These are phyloP conservation scores for Cercospora sp. DNA, from an alignment of 2,329 filamentous ascomycete genomes.

Conservation along the genomic window DNA sequence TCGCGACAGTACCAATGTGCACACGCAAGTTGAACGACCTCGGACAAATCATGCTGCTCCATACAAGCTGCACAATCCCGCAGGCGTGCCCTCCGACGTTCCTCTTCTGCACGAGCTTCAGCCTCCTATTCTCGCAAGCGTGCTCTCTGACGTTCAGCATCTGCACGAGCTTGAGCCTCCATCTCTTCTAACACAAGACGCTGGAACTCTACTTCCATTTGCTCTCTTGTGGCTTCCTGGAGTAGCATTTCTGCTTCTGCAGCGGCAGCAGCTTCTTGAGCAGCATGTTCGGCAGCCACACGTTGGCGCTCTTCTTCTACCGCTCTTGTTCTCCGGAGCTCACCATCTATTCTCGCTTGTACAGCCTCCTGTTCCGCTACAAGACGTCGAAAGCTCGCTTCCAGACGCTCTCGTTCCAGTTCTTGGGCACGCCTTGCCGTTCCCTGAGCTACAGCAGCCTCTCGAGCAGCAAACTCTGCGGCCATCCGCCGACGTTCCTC, in stretches of 20 bases:
- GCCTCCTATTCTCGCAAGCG: background rate
- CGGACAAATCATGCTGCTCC: background rate
- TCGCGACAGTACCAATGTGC: background rate
- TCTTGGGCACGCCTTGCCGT: background rate
- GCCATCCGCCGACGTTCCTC: background rate
- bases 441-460: background rate
- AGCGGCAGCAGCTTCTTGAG: background rate
- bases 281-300: background rate
- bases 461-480: background rate
- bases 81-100: background rate
- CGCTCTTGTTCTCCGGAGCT: background rate
- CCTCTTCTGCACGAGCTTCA: background rate
- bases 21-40: background rate
- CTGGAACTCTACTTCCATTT: background rate
- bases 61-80: background rate
- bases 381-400: background rate
- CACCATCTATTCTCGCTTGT: background rate
- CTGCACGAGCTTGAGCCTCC: background rate
- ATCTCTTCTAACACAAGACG: background rate
- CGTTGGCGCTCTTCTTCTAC: background rate
- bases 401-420: background rate
- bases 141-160: background rate
- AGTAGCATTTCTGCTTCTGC: background rate
- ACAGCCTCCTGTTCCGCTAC: background rate
- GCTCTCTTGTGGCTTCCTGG: background rate